These are phyloP conservation scores for Aspergillus neoniger DNA, from an alignment of 2,329 filamentous ascomycete genomes.

Conservation along the genomic window DNA sequence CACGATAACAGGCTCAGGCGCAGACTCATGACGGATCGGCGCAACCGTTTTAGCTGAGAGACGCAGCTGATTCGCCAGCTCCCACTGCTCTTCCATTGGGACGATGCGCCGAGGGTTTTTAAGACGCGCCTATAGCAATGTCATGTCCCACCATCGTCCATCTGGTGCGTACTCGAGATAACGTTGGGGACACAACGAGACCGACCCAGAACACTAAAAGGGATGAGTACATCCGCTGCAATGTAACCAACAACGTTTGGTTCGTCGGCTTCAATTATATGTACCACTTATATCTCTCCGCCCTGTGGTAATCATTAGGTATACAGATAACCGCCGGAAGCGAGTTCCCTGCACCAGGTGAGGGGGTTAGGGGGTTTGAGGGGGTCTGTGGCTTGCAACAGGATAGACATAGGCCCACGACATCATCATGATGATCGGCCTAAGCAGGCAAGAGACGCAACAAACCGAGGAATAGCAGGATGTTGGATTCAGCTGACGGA, in stretches of 20 bases:
- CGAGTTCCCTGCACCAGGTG: not conserved
- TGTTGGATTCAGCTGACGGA: slow-evolving; percentile 26
- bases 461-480: not conserved
- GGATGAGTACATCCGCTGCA: not conserved
- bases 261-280: not conserved
- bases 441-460: not conserved
- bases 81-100: not conserved
- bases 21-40: slow-evolving; percentile 1
- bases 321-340: not conserved
- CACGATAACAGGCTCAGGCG: not conserved
- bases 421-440: too few species aligned
- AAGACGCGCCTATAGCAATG: not conserved
- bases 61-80: not conserved
- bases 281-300: not conserved
- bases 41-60: not conserved
- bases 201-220: not conserved
- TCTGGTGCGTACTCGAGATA: not conserved
- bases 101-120: not conserved
- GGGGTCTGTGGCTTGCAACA: not conserved
- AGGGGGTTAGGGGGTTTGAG: not conserved
- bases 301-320: not conserved
- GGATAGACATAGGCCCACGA: not conserved
- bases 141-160: not conserved
- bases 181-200: not conserved
- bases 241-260: not conserved